Conservation (phyloP, 176 grass and related monocot genomes). For the Guadua angustifolia region DNA sequence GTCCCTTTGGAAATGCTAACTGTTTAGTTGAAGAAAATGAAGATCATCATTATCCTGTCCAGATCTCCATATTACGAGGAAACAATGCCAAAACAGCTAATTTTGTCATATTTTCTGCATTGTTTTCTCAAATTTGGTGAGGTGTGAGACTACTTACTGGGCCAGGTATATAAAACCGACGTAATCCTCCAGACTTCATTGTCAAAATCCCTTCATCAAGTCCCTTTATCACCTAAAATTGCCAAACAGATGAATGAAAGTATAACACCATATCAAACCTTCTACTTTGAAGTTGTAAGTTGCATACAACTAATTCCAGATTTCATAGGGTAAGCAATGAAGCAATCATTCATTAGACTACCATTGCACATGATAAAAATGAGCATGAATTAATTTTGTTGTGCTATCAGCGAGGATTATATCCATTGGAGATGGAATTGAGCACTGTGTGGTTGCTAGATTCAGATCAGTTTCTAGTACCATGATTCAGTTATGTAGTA, state of each 20-base stretch:
- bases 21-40: slow-evolving; percentile 43
- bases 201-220: slow-evolving; percentile 92
- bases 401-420: background rate
- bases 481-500: background rate
- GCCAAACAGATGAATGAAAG: background rate
- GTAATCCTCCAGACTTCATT: slow-evolving; percentile 93
- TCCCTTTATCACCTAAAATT: slow-evolving; percentile 75
- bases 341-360: background rate
- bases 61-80: background rate
- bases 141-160: slow-evolving; percentile 50
- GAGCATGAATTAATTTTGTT: background rate
- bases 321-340: background rate
- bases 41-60: slow-evolving; percentile 29
- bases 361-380: background rate
- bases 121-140: background rate
- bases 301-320: background rate
- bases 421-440: background rate
- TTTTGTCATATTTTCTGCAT: background rate
- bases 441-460: background rate
- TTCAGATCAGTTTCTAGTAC: background rate
- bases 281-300: background rate
- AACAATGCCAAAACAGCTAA: no score
- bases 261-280: background rate
- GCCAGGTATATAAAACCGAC: slow-evolving; percentile 88
- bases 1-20: slow-evolving; percentile 82